Conservation (phyloP, 352 stramenopile genomes). For the Globisporangium cylindrosporum region DNA sequence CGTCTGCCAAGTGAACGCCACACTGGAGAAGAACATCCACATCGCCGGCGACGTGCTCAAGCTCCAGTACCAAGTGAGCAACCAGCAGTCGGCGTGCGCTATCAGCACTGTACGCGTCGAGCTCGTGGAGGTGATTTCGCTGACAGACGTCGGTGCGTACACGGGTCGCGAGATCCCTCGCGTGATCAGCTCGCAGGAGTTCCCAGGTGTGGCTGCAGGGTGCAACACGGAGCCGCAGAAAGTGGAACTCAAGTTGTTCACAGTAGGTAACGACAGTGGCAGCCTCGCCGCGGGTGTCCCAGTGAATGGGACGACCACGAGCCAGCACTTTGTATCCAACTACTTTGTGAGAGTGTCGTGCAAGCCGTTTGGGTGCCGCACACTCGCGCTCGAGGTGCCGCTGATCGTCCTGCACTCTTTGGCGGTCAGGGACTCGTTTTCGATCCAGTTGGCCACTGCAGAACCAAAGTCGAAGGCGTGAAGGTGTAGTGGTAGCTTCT, state of each 20-base stretch:
- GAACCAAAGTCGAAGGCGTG: neutral
- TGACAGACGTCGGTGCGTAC: constrained; percentile 11
- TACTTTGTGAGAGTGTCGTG: constrained; percentile 13
- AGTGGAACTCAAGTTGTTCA: constrained; percentile 4
- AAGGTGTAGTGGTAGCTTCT: neutral
- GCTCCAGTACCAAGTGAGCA: constrained; percentile 14
- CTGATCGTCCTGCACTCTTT: constrained; percentile 14
- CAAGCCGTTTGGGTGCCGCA: constrained; percentile 12
- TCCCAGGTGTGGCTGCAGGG: constrained; percentile 11
- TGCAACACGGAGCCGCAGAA: constrained; percentile 4
- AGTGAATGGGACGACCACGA: constrained; percentile 7
- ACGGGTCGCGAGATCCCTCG: constrained; percentile 4
- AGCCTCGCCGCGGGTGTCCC: neutral
- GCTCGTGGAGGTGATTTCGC: constrained; percentile 14
- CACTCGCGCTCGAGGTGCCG: constrained; percentile 10
- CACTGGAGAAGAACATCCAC: constrained; percentile 6
- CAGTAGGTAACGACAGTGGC: neutral
- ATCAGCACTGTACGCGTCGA: constrained; percentile 12
- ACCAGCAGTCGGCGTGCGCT: constrained; percentile 4
- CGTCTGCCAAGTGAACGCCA: constrained; percentile 6
- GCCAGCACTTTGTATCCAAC: constrained; percentile 12
- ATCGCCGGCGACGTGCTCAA: constrained; percentile 10
- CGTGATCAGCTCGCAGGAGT: constrained; percentile 8
- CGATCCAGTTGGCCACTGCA: neutral
- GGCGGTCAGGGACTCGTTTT: constrained; percentile 12